These are phyloP conservation scores for Leishmania guyanensis DNA, from an alignment of 208 protist genomes.

Conservation along the genomic window DNA sequence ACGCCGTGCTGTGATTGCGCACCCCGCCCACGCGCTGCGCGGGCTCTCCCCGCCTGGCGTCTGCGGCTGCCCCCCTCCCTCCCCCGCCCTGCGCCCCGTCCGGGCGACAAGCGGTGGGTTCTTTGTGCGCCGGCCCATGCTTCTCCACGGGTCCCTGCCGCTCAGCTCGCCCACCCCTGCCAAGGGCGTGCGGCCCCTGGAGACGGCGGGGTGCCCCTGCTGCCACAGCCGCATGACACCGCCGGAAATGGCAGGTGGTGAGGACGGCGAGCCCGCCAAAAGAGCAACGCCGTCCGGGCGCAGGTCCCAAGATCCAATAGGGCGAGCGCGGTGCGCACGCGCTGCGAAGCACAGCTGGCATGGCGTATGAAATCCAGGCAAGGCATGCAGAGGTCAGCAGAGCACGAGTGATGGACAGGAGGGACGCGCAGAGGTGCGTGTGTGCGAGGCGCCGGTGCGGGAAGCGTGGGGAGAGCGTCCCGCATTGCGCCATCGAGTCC, in stretches of 20 bases:
- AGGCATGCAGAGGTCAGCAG: not conserved
- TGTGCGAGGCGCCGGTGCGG: not conserved
- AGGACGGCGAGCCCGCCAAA: not conserved
- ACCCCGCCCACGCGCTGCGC: not conserved
- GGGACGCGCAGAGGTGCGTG: not conserved
- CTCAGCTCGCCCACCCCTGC: not conserved
- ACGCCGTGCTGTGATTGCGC: not conserved
- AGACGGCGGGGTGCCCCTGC: not conserved
- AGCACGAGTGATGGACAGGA: slow-evolving; percentile 8
- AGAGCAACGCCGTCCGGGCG: not conserved
- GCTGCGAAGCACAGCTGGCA: not conserved
- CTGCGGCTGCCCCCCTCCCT: not conserved
- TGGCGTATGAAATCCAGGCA: not conserved
- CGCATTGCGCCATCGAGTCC: not conserved
- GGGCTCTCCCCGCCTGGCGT: not conserved
- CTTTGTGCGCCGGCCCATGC: not conserved
- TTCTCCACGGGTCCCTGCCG: not conserved
- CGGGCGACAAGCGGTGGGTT: not conserved
- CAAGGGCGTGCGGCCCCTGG: not conserved
- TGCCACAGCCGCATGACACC: not conserved
- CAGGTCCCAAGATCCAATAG: not conserved
- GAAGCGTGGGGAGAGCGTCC: not conserved
- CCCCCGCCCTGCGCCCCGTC: not conserved
- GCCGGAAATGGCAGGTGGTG: not conserved
- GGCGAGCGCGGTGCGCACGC: not conserved